Evolutionary conservation across 441 rosid genomes (phyloP).

Genomic region (Arabidopsis lyrata): DNA sequence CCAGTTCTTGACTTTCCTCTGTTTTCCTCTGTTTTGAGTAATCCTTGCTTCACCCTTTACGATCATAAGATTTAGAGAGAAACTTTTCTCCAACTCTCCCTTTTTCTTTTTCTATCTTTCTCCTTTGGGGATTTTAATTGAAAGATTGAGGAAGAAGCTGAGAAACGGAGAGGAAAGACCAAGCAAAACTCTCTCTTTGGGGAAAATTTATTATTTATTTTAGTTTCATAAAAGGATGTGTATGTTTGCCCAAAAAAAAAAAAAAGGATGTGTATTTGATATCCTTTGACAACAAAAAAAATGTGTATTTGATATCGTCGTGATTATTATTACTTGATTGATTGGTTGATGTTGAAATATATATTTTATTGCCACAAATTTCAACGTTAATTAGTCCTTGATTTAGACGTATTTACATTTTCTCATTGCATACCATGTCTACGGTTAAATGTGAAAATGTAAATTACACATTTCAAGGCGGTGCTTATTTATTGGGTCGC

Average conservation of each 20-base stretch:
- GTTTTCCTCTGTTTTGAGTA: neutral
- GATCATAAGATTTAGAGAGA: slow-evolving; percentile 10
- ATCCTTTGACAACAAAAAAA: too few relatives aligned
- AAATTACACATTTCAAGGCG: neutral
- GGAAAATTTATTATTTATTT: neutral
- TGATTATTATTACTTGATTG: slow-evolving; percentile 30
- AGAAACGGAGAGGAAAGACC: slow-evolving; percentile 38
- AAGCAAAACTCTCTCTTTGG: slow-evolving; percentile 17
- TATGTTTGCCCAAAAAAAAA: too few relatives aligned
- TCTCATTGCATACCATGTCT: slow-evolving; percentile 3
- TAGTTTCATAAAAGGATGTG: slow-evolving; percentile 9
- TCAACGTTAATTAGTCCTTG: slow-evolving; percentile 22
- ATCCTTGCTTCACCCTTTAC: neutral
- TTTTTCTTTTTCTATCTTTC: neutral
- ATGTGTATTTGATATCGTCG: slow-evolving; percentile 26
- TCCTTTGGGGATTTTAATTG: slow-evolving; percentile 16
- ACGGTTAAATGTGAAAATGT: neutral
- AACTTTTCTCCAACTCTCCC: neutral
- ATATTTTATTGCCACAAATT: neutral
- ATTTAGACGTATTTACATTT: neutral
- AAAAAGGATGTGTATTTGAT: too few relatives aligned
- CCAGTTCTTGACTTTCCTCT: slow-evolving; percentile 30
- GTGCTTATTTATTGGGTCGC: neutral
- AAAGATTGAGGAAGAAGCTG: slow-evolving; percentile 22
- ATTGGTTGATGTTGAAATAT: slow-evolving; percentile 8